Percentiles rank a stretch among this genome's conserved stretches.
Conservation (phyloP, 306 rosid species). For the barrel medic (Medicago truncatula) region DNA sequence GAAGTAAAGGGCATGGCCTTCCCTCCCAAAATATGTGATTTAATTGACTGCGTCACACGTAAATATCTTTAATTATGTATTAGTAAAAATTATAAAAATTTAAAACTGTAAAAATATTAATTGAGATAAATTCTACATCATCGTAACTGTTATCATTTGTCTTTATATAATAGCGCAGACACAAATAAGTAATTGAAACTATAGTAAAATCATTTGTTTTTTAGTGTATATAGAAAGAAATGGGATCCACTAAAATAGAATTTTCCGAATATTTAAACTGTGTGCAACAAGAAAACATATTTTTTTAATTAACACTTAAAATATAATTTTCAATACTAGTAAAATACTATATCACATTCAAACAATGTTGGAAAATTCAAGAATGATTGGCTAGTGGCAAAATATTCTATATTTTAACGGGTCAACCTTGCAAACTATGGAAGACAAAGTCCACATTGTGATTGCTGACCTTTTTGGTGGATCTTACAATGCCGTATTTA, state of each 20-base stretch:
- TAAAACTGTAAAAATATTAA: no score
- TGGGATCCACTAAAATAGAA: neutral
- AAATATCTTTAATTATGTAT: no score
- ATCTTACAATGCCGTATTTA: conserved; percentile 39
- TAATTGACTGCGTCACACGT: no score
- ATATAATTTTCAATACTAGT: neutral
- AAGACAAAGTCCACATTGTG: conserved; percentile 46
- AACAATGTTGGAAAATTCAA: conserved; percentile 30
- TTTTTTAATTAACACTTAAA: neutral
- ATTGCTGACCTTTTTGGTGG: conserved; percentile 40
- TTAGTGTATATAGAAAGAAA: no score
- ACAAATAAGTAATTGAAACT: no score
- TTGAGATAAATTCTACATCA: no score
- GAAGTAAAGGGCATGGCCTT: no score
- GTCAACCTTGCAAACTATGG: conserved; percentile 41
- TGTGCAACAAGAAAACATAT: conserved; percentile 12
- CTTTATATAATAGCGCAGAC: no score
- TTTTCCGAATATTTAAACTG: conserved; percentile 3
- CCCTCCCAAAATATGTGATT: no score
- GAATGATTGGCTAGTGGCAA: conserved; percentile 30
- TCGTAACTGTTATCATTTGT: no score
- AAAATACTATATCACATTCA: neutral
- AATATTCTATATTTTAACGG: conserved; percentile 18
- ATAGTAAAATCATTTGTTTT: no score
- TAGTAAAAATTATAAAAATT: no score